Evolutionary conservation across 2,329 filamentous ascomycete genomes (phyloP).

Genomic region (Hypoxylon sp.): DNA sequence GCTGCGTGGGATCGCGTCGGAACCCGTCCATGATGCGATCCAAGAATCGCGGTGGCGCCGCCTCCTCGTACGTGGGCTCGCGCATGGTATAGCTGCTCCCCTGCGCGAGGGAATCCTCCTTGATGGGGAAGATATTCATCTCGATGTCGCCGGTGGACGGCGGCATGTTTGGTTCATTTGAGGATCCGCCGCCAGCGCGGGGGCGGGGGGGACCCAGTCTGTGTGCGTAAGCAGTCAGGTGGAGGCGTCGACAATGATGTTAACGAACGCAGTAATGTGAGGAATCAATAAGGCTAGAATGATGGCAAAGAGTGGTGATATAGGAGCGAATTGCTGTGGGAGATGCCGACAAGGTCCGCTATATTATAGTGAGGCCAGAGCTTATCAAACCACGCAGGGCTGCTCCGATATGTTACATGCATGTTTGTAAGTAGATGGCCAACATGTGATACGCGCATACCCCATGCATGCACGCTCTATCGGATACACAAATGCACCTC

Average conservation of each 20-base stretch:
- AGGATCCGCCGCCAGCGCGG: constrained; percentile 35
- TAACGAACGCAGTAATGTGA: background rate
- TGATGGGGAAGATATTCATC: constrained; percentile 65
- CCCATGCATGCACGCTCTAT: no score
- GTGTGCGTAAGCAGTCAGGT: constrained; percentile 1
- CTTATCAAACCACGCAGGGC: no score
- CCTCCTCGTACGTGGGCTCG: constrained; percentile 56
- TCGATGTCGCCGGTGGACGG: constrained; percentile 52
- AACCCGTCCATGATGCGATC: constrained; percentile 67
- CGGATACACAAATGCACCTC: no score
- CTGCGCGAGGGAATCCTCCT: constrained; percentile 62
- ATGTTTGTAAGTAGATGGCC: no score
- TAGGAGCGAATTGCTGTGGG: background rate
- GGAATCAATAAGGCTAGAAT: background rate
- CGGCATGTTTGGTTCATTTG: constrained; percentile 49
- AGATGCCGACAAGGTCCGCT: background rate
- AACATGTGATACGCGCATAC: no score
- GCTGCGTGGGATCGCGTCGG: constrained; percentile 64
- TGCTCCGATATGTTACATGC: no score
- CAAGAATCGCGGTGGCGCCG: constrained; percentile 46
- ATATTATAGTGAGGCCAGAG: background rate
- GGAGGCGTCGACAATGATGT: background rate
- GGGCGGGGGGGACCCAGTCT: constrained; percentile 29
- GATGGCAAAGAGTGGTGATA: background rate
- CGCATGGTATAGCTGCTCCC: constrained; percentile 62